Base-by-base conservation (phyloP, 176 grass and related monocot species). In the Tuctoria greenei region DNA sequence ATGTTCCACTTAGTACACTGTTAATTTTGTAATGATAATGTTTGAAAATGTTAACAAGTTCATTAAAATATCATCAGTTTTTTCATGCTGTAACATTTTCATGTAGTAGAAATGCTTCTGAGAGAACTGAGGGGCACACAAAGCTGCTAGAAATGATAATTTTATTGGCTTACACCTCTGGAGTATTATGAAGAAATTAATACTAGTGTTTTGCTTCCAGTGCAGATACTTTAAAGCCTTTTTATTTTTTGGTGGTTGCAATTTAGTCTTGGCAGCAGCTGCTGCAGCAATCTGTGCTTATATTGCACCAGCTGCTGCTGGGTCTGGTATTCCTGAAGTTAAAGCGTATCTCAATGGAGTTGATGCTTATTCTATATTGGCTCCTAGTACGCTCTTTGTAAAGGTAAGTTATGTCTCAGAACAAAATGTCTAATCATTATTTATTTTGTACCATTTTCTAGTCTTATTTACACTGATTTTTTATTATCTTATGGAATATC, bases 311-410 rank as follows among this genome's bases (percentile, higher is more conserved):
- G 88, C 94, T 77, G 94, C 94, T 78, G 94, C 94, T 69, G 94
- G 94, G n/a, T 91, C 94, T 47, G 94, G 94, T 43, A 97, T 97
- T 75, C 94, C 94, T 21, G 94, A 97, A 89, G 88, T 97, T 26
- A 97, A 97, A 80, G 94, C 94, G 14, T 97, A 97, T 83, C 94
- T 97, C n/a, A 97, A 97, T 50, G 94, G 94, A 74, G 91, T 97
- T 56, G 90, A 97, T 75, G 71, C 94, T 51, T 83, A 91, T 56
- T 87, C 88, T 69, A 97, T 97, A 66, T 79, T 97, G 61, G 94
- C 88, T 80, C 88, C 94, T 20, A 91, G 83, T 60, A 97, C 94
- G 14, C 88, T 97, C 35, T 89, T 97, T 61, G 94, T 97, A 31
- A 97, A 97, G 90, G 94, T 97, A 84, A 28, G 5, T 6, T 52